A percentile compares a stretch with the other conserved stretches of the same genome.
phyloP scores from a whole-genome alignment of 2,329 filamentous ascomycete genomes.

The Talaromyces sp. region DNA sequence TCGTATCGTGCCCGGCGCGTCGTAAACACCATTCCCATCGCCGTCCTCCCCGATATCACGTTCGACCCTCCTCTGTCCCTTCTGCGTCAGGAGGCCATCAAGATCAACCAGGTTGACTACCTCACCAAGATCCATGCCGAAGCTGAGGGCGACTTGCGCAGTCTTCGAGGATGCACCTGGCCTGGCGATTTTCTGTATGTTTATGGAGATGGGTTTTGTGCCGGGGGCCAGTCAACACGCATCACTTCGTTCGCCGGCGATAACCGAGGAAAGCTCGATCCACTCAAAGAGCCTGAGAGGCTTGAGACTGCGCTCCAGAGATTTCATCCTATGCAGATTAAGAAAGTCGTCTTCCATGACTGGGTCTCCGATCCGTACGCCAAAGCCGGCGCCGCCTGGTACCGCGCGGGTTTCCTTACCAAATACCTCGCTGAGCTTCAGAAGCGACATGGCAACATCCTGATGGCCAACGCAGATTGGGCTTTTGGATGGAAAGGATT shows the following conservation, averaged over 20 bases:
- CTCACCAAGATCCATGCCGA: conserved; percentile 25
- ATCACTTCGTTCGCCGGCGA: conserved; percentile 18
- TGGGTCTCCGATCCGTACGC: conserved; percentile 28
- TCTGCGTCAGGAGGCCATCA: conserved; percentile 22
- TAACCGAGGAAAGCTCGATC: conserved; percentile 15
- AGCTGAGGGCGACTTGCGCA: conserved; percentile 21
- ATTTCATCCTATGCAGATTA: conserved; percentile 19
- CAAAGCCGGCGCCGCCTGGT: conserved; percentile 23
- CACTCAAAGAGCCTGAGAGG: conserved; percentile 17
- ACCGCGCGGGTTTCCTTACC: conserved; percentile 21
- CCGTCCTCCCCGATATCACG: conserved; percentile 20
- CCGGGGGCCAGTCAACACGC: conserved; percentile 16
- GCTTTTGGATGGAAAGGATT: conserved; percentile 28
- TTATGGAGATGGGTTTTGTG: conserved; percentile 21
- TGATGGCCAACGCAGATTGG: conserved; percentile 29
- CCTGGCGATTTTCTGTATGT: conserved; percentile 20
- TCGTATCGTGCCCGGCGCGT: conserved; percentile 23
- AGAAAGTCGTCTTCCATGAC: conserved; percentile 24
- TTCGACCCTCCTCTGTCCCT: conserved; percentile 23
- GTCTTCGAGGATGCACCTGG: conserved; percentile 17
- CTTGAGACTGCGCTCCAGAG: conserved; percentile 8
- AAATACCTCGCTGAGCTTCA: conserved; percentile 28
- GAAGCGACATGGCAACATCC: conserved; percentile 25
- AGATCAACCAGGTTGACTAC: conserved; percentile 19
- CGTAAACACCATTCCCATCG: conserved; percentile 29